These are phyloP conservation scores for Suhomyces sp. DNA, from an alignment of 805 yeast genomes.

Conservation along the genomic window DNA sequence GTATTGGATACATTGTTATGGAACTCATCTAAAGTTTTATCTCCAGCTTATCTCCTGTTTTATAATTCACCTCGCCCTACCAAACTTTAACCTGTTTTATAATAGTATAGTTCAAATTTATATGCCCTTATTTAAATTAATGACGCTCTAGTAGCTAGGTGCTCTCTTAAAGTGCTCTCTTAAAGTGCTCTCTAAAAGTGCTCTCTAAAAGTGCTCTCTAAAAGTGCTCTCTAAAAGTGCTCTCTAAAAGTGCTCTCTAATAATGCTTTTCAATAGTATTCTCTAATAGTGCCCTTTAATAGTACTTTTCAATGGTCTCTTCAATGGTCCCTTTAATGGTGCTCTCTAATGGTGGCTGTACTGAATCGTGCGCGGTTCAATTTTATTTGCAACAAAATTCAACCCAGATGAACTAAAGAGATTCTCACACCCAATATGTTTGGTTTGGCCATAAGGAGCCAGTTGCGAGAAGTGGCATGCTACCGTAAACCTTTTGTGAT, in stretches of 20 bases:
- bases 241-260: too few relatives aligned
- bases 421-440: not conserved
- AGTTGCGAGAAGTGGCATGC: not conserved
- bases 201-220: too few relatives aligned
- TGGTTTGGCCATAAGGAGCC: not conserved
- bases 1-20: not conserved
- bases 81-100: not conserved
- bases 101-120: not conserved
- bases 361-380: not conserved
- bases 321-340: not conserved
- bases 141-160: too few relatives aligned
- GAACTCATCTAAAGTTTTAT: not conserved
- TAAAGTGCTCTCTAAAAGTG: too few relatives aligned
- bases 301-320: too few relatives aligned
- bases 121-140: not conserved
- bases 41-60: not conserved
- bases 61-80: not conserved
- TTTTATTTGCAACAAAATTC: not conserved
- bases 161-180: too few relatives aligned
- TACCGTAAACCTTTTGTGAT: constrained; percentile 5
- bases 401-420: not conserved
- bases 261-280: too few relatives aligned
- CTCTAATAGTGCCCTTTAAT: too few relatives aligned
- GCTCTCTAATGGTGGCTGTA: not conserved
- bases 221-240: too few relatives aligned